phyloP scores from a whole-genome alignment of 306 rosid species.

The Hippophae gyantsensis region DNA sequence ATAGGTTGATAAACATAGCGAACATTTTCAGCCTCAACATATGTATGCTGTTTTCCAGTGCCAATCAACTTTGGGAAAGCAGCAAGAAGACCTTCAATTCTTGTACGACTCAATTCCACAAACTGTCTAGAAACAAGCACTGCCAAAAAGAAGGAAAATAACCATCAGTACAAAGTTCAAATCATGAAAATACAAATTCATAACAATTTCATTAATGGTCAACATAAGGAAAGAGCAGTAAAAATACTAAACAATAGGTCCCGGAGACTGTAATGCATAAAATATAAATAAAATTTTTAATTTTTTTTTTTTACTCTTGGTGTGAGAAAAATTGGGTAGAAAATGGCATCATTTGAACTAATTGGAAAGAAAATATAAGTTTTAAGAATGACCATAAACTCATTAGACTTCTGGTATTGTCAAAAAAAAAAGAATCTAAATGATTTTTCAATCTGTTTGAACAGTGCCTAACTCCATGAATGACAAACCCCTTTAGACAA shows the following conservation, averaged over 20 bases:
- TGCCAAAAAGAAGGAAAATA: slow-evolving; percentile 24
- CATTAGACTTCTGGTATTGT: too few relatives aligned
- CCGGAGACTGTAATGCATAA: not conserved
- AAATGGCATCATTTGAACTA: too few relatives aligned
- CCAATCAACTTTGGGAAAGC: slow-evolving; percentile 97
- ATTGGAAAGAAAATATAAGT: too few relatives aligned
- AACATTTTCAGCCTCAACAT: slow-evolving; percentile 89
- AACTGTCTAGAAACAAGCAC: slow-evolving; percentile 92
- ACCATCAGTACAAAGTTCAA: not conserved
- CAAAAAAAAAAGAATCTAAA: too few relatives aligned
- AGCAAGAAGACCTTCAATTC: slow-evolving; percentile 96
- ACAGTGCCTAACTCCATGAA: too few relatives aligned
- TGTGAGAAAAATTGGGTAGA: too few relatives aligned
- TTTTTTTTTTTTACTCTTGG: not conserved
- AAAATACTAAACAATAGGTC: not conserved
- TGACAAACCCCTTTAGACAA: too few relatives aligned
- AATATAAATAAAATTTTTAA: not conserved
- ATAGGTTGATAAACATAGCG: slow-evolving; percentile 98
- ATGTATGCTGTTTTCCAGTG: slow-evolving; percentile 91
- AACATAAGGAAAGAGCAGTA: slow-evolving; percentile 1
- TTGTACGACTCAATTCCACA: slow-evolving; percentile 84
- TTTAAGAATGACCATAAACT: too few relatives aligned
- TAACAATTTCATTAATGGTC: slow-evolving; percentile 3
- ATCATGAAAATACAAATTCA: slow-evolving; percentile 1
- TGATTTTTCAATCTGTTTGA: too few relatives aligned